A percentile compares a stretch with the other conserved stretches of the same genome.
Evolutionary conservation across 2,329 filamentous ascomycete genomes (phyloP).

Genomic region (Arachnomyces sp.): DNA sequence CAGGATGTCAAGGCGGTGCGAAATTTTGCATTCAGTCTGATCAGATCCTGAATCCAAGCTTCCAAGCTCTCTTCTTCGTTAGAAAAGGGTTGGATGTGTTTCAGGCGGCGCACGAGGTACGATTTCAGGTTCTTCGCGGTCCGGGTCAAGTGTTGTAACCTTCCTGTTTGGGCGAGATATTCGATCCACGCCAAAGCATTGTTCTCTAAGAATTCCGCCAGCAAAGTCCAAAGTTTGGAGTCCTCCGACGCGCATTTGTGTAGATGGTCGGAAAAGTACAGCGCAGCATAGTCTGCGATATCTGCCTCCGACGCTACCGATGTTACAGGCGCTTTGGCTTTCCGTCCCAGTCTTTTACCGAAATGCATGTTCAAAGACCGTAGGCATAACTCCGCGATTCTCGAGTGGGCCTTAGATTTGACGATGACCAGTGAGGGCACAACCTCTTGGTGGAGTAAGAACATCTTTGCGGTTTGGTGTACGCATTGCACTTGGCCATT

Average conservation of each 20-base stretch:
- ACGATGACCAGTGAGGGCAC: conserved; percentile 23
- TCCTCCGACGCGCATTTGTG: conserved; percentile 16
- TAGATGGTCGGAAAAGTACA: conserved; percentile 29
- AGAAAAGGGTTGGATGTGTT: conserved; percentile 4
- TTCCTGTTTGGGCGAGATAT: conserved; percentile 16
- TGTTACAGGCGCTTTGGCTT: conserved; percentile 1
- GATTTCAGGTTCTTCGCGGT: conserved; percentile 24
- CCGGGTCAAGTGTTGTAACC: conserved; percentile 17
- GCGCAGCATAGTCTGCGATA: conserved; percentile 21
- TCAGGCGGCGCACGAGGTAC: conserved; percentile 15
- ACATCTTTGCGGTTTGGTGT: conserved; percentile 25
- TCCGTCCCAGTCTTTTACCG: conserved; percentile 23
- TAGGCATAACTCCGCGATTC: conserved; percentile 28
- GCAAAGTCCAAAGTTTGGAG: conserved; percentile 15
- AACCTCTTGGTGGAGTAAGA: conserved; percentile 17
- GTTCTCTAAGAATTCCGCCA: conserved; percentile 23
- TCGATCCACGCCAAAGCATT: conserved; percentile 34
- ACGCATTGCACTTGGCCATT: conserved; percentile 20
- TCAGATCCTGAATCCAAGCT: conserved; percentile 25
- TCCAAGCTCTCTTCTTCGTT: conserved; percentile 18
- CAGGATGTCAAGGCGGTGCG: conserved; percentile 19
- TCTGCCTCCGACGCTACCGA: conserved; percentile 1
- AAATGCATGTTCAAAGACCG: conserved; percentile 23
- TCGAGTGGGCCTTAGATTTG: conserved; percentile 19
- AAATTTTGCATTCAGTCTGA: conserved; percentile 27